Evolutionary conservation across 2,329 filamentous ascomycete genomes (phyloP).

Genomic region (Cladosporium colombiae): DNA sequence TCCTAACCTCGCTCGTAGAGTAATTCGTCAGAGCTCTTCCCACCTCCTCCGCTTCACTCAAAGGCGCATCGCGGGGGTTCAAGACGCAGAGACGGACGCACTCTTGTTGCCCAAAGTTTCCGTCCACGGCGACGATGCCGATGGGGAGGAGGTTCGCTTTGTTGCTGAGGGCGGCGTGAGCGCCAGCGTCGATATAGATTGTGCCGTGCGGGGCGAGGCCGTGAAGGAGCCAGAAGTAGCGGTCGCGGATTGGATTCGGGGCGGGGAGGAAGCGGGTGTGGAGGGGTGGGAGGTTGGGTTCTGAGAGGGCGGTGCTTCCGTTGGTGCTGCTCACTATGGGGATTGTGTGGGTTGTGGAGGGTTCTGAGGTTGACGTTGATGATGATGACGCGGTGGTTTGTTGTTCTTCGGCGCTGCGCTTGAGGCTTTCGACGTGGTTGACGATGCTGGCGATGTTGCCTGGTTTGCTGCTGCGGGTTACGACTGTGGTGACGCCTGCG

Average conservation of each 20-base stretch:
- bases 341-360: neutral
- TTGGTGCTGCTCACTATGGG: slow-evolving; percentile 19
- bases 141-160: slow-evolving; percentile 88
- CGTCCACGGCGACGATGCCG: slow-evolving; percentile 87
- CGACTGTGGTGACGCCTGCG: slow-evolving; percentile 92
- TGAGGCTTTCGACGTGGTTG: slow-evolving; percentile 69
- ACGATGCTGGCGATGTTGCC: slow-evolving; percentile 90
- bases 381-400: slow-evolving; percentile 27
- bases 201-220: slow-evolving; percentile 88
- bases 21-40: slow-evolving; percentile 92
- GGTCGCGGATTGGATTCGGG: slow-evolving; percentile 79
- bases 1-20: slow-evolving; percentile 75
- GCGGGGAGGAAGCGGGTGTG: slow-evolving; percentile 94
- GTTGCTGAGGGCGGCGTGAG: slow-evolving; percentile 73
- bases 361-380: neutral
- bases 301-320: slow-evolving; percentile 20
- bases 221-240: slow-evolving; percentile 96
- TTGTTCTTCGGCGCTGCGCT: slow-evolving; percentile 30
- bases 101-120: slow-evolving; percentile 88
- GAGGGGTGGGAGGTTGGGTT: slow-evolving; percentile 53
- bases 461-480: slow-evolving; percentile 89
- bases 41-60: slow-evolving; percentile 60
- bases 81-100: slow-evolving; percentile 84
- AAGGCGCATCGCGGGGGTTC: slow-evolving; percentile 52
- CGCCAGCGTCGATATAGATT: slow-evolving; percentile 89